Base-by-base conservation (phyloP, 257 asterid genomes). In the Plantago elongata region DNA sequence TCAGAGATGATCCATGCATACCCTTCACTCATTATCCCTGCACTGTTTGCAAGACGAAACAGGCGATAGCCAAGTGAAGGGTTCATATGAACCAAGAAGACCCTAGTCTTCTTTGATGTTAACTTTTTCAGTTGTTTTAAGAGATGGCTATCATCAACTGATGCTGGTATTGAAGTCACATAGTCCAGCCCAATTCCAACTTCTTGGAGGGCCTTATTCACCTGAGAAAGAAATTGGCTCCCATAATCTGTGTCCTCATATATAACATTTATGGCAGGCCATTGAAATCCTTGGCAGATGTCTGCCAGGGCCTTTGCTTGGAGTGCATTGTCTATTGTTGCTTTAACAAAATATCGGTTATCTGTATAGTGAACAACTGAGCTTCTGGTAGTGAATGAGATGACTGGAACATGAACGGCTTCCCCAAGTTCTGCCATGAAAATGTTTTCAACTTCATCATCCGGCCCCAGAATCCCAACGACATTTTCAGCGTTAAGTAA, bases 71-170 rank as follows among this genome's bases (percentile, higher is more conserved):
- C 38, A 34, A 34, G 38, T 34, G 38, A 34, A 34, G 38, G 38
- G 38, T 5, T 34, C 38, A 34, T 34, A 5, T 34, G 38, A 34
- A 34, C 38, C 38, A 34, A 34, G 38, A 34, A 34, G 4, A 34
- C 38, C 38, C 38, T 34, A 34, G 38, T 34, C 38, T 34, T 76
- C 86, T 75, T 71, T 74, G 10, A 16, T 59, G 0, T 38, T 65
- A 76, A 12, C 51, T 11, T 68, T 0, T 54, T 5, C 11, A 74
- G 54, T 45, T 74, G 70, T 55, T 62, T 52, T 48, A 1, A 13
- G 5, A 82, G 51, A 85, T 72, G 60, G 59, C 78, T 30, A 81
- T 79, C 82, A 78, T 74, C 67, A 72, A 71, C 55, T n/a, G 29
- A 50, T 15, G 18, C 55, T 17, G 4, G 27, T 10, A 50, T 7